Evolutionary conservation across 2,329 filamentous ascomycete species (phyloP).

Genomic region (Sporothrix curviconia): DNA sequence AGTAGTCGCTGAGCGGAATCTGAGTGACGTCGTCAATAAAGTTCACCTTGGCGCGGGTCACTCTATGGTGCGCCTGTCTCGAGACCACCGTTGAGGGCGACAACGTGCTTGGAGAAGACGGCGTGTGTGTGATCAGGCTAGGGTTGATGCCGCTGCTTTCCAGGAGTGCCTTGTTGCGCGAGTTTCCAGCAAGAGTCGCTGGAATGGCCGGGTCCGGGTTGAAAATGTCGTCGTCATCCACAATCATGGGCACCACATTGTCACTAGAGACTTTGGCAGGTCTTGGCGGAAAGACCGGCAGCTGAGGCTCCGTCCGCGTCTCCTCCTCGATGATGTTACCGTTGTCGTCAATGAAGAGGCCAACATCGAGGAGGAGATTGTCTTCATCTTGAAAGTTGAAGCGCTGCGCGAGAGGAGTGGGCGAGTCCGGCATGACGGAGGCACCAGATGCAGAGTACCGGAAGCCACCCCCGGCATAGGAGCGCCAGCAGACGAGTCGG

Average conservation of each 20-base stretch:
- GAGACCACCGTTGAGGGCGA: background rate
- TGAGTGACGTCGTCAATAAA: constrained; percentile 20
- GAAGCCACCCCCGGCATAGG: constrained; percentile 16
- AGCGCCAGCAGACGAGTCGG: constrained; percentile 24
- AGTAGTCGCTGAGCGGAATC: constrained; percentile 19
- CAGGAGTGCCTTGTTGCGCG: background rate
- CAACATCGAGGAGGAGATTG: constrained; percentile 33
- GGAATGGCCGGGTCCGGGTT: background rate
- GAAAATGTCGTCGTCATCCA: constrained; percentile 13
- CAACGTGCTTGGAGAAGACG: constrained; percentile 1
- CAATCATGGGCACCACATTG: constrained; percentile 5
- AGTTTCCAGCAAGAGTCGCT: too few species aligned
- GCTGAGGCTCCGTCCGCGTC: constrained; percentile 17
- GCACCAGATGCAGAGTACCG: constrained; percentile 12
- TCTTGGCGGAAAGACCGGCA: constrained; percentile 13
- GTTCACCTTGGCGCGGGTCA: background rate
- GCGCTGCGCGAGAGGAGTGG: constrained; percentile 20
- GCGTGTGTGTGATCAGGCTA: background rate
- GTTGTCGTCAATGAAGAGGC: constrained; percentile 25
- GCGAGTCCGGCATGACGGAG: constrained; percentile 15
- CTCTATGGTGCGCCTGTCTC: background rate
- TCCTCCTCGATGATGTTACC: constrained; percentile 20
- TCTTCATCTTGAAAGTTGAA: constrained; percentile 38
- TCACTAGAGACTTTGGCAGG: background rate
- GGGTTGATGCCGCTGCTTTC: background rate